These are phyloP conservation scores for Cercophora scortea DNA, from an alignment of 495 filamentous ascomycete genomes.

Conservation along the genomic window DNA sequence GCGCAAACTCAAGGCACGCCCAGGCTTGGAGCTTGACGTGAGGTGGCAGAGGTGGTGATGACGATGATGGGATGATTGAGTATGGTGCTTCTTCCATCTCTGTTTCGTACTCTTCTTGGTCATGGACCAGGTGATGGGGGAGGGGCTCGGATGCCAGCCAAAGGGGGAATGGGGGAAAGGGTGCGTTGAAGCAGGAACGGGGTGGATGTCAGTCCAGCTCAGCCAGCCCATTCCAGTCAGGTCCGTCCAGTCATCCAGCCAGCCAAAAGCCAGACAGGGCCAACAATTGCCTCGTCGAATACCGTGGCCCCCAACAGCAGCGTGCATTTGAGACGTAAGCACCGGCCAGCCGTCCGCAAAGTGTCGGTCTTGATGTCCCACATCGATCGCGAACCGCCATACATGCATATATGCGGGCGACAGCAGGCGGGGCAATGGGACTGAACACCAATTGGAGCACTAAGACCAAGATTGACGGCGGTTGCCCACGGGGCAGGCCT, in stretches of 20 bases:
- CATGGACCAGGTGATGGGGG: neutral
- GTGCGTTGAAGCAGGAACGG: neutral
- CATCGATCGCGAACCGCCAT: neutral
- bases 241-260: neutral
- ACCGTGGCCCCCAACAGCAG: too few species aligned
- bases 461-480: constrained; percentile 1
- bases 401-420: neutral
- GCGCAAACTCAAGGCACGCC: neutral
- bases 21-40: constrained; percentile 2
- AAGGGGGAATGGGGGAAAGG: neutral
- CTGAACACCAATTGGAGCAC: constrained; percentile 9
- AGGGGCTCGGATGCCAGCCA: too few species aligned
- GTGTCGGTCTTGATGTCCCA: neutral
- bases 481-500: neutral
- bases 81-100: neutral
- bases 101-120: neutral
- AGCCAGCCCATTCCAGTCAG: too few species aligned
- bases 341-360: neutral
- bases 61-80: neutral
- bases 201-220: too few species aligned
- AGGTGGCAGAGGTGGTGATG: neutral
- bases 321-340: too few species aligned
- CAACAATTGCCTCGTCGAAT: neutral
- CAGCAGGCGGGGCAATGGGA: constrained; percentile 6
- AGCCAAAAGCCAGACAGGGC: neutral